Evolutionary conservation across 2,329 filamentous ascomycete genomes (phyloP), one percentile per base, ranked within the genome.

Genomic region (Alternaria hordeiaustralica): DNA sequence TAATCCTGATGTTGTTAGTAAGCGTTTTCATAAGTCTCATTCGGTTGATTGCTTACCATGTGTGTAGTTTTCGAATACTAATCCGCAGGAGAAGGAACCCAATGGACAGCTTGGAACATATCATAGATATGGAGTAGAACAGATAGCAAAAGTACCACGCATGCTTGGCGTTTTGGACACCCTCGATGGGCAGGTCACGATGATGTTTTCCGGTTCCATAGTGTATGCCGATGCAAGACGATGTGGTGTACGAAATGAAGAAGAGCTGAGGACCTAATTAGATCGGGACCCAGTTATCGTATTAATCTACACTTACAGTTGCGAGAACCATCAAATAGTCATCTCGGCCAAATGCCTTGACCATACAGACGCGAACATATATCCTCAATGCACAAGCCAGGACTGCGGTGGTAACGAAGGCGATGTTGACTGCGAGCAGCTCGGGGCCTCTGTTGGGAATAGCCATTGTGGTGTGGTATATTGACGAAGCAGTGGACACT

Each of bases 241-340:
- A 73, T 12, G 61, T 64, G 12, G 45, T 60, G 50, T 78, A 78
- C 3, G 65, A 57, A 5, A 73, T 56, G 62, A 75, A 76, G 55
- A 70, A 70, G 5, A 74, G 15, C 74, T 74, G 49, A 28, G 26
- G 6, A 18, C 18, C 13, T n/a, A 43, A 69, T 61, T 64, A 65
- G 43, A 21, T 15, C 25, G 28, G 7, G 25, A 12, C 2, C 7
- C 5, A 12, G 6, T 20, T 45, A 41, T 51, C 8, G 8, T 46
- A 33, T 15, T 23, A 18, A 11, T 10, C 6, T n/a, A 28, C 8
- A 66, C 74, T 67, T 58, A 79, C 78, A 41, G 68, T 70, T 18
- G 78, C 74, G 8, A 72, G 15, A 6, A 72, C 69, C 77, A 80
- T 80, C 6, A 80, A 62, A 64, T 72, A 79, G 59, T 80, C 78